phyloP scores from a whole-genome alignment of 2,329 filamentous ascomycete genomes.

The Diaporthe helianthi region DNA sequence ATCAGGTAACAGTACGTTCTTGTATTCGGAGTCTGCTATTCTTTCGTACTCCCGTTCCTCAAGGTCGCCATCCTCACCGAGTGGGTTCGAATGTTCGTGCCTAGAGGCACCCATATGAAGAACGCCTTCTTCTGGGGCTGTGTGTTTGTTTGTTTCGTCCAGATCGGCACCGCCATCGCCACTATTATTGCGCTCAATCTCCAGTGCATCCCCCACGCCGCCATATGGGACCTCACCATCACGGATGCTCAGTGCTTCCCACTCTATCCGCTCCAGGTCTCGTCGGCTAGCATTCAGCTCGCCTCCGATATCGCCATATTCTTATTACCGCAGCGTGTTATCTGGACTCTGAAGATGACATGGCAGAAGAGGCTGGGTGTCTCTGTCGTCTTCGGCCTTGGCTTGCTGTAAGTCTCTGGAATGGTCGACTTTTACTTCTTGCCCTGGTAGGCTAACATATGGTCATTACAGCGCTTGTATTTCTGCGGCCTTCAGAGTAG shows the following conservation, averaged over 20 bases:
- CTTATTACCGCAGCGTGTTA: conserved; percentile 45
- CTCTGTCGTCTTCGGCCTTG: conserved; percentile 43
- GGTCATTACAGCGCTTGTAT: conserved; percentile 46
- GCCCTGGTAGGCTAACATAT: background rate
- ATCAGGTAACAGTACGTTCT: conserved; percentile 41
- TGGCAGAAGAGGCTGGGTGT: conserved; percentile 44
- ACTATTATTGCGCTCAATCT: conserved; percentile 45
- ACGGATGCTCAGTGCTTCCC: conserved; percentile 43
- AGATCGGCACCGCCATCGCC: conserved; percentile 41
- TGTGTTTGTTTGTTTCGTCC: conserved; percentile 41
- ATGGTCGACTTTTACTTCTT: background rate
- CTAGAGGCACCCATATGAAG: conserved; percentile 37
- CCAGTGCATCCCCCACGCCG: conserved; percentile 44
- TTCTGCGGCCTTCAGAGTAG: conserved; percentile 48
- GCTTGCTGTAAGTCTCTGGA: conserved; percentile 42
- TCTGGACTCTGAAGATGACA: conserved; percentile 44
- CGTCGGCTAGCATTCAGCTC: conserved; percentile 44
- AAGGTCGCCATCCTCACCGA: conserved; percentile 52
- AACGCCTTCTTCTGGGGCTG: conserved; percentile 47
- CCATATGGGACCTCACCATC: conserved; percentile 43
- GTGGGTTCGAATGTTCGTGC: conserved; percentile 49
- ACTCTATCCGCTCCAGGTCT: conserved; percentile 40
- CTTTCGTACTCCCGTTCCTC: conserved; percentile 46
- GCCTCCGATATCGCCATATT: conserved; percentile 44
- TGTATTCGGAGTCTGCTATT: conserved; percentile 46